Conservation (phyloP, 768 basidiomycete genomes). For the Mrakia gelida region DNA sequence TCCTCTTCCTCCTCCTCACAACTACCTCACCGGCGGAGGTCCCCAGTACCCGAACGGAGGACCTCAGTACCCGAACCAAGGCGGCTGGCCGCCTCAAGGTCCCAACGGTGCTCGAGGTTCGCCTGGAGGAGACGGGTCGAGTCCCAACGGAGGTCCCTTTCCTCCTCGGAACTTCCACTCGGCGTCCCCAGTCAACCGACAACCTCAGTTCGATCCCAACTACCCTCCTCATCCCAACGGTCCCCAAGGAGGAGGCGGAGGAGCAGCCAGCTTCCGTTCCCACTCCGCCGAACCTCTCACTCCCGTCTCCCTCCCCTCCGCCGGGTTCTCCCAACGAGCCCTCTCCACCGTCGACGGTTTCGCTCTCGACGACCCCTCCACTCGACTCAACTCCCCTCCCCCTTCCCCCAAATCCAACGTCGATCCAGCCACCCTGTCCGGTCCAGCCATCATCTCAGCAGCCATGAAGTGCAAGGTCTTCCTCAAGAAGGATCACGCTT, state of each 20-base stretch:
- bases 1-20: slow-evolving; percentile 1
- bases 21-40: neutral
- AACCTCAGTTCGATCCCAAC: slow-evolving; percentile 4
- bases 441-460: slow-evolving; percentile 72
- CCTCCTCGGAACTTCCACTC: slow-evolving; percentile 15
- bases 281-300: slow-evolving; percentile 44
- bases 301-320: slow-evolving; percentile 38
- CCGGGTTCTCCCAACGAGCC: slow-evolving; percentile 36
- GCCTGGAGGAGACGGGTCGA: neutral
- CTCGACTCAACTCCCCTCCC: slow-evolving; percentile 64
- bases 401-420: slow-evolving; percentile 65
- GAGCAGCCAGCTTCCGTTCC: slow-evolving; percentile 36
- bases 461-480: slow-evolving; percentile 99
- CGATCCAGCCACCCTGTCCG: slow-evolving; percentile 50
- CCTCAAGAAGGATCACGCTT: slow-evolving; percentile 85
- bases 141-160: neutral
- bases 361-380: slow-evolving; percentile 23
- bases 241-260: neutral
- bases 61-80: slow-evolving; percentile 2
- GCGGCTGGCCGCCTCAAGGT: slow-evolving; percentile 9
- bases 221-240: slow-evolving; percentile 7
- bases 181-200: slow-evolving; percentile 9
- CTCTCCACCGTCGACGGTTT: slow-evolving; percentile 35
- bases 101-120: neutral
- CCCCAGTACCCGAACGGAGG: slow-evolving; percentile 1